phyloP scores from a whole-genome alignment of 139 green algal genomes.

The Volvox reticuliferus region DNA sequence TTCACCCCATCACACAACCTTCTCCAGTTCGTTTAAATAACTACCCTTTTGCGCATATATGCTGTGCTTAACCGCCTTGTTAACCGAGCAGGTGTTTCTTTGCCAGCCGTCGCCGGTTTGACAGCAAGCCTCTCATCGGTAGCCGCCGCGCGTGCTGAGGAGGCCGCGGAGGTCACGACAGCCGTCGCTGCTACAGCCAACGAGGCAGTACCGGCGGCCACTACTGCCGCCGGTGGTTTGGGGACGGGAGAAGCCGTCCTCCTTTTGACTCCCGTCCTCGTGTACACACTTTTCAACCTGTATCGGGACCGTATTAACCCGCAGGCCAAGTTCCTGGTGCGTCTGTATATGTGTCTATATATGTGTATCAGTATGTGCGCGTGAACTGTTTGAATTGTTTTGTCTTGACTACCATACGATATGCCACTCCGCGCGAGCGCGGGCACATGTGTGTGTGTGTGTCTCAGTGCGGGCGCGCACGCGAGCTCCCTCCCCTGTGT shows the following conservation, averaged over 20 bases:
- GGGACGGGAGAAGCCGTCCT: constrained; percentile 11
- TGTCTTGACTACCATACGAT: too few relatives aligned
- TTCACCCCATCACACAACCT: too few relatives aligned
- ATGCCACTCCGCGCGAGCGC: too few relatives aligned
- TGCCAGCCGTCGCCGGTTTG: background rate
- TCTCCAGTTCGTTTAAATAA: too few relatives aligned
- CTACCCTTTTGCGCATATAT: too few relatives aligned
- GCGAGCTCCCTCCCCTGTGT: too few relatives aligned
- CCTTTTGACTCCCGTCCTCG: background rate
- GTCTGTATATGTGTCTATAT: background rate
- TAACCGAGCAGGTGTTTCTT: too few relatives aligned
- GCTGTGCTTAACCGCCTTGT: too few relatives aligned
- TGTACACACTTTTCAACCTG: constrained; percentile 37
- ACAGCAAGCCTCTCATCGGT: background rate
- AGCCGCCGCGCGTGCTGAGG: background rate
- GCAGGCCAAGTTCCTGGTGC: constrained; percentile 31
- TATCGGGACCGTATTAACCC: constrained; percentile 35
- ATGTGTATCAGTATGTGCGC: background rate
- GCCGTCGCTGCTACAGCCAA: background rate
- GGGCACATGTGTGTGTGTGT: too few relatives aligned
- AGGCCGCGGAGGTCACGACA: background rate
- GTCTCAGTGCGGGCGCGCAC: too few relatives aligned
- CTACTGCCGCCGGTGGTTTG: background rate
- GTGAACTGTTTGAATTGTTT: too few relatives aligned
- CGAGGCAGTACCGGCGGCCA: background rate